Percentiles rank a stretch among this genome's conserved stretches.
These are phyloP conservation scores for Sporisorium reilianum DNA, from an alignment of 1,284 basidiomycete genomes.

Conservation along the genomic window DNA sequence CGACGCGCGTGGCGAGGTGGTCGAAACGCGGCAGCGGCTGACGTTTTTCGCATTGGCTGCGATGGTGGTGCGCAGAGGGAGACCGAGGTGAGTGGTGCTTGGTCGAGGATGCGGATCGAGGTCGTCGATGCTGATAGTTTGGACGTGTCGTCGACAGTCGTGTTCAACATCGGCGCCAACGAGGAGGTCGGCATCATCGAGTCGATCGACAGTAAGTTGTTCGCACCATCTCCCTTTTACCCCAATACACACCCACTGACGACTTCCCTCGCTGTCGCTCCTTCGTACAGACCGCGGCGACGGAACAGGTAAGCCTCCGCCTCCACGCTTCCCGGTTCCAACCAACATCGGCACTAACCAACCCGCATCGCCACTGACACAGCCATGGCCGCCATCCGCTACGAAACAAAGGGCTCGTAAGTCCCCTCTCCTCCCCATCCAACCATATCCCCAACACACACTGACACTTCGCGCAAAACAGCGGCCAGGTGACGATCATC, in stretches of 20 bases:
- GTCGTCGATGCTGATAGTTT: too few species aligned
- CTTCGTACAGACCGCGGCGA: slow-evolving; percentile 35
- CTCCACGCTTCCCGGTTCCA: too few species aligned
- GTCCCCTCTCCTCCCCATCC: not conserved
- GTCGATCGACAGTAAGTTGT: slow-evolving; percentile 20
- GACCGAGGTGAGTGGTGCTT: slow-evolving; percentile 33
- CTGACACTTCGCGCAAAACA: not conserved
- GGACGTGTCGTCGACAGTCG: too few species aligned
- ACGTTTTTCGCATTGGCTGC: not conserved
- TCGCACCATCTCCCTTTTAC: too few species aligned
- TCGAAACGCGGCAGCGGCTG: too few species aligned
- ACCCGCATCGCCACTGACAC: too few species aligned
- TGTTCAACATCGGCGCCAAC: slow-evolving; percentile 34
- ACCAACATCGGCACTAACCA: too few species aligned
- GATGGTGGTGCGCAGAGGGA: slow-evolving; percentile 9
- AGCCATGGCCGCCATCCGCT: slow-evolving; percentile 37
- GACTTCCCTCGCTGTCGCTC: too few species aligned
- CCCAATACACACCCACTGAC: too few species aligned
- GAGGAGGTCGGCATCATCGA: slow-evolving; percentile 40
- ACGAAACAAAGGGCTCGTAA: slow-evolving; percentile 23
- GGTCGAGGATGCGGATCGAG: too few species aligned
- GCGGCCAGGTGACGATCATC: slow-evolving; percentile 15
- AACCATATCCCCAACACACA: not conserved
- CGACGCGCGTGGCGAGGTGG: too few species aligned
- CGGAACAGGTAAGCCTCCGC: slow-evolving; percentile 9